Base-by-base conservation (phyloP, 495 filamentous ascomycete species). In the Penicillium dipodomyicola region DNA sequence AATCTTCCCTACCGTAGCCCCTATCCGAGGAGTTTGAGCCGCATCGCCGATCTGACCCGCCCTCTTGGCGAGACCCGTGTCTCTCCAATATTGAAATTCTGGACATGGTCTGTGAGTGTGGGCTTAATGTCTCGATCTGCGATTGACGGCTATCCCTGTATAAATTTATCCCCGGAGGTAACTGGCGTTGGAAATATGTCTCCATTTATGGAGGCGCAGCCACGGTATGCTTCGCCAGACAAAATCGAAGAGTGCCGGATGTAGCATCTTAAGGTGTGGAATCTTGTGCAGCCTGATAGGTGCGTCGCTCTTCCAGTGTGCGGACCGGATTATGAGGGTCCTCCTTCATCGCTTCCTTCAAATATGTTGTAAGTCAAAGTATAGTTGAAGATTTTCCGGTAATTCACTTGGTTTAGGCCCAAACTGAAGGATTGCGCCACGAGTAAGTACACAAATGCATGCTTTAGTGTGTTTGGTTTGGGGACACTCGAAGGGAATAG, bases 31-130 rank as follows among this genome's bases (percentile, higher is more conserved):
- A 32, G 0, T 81, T 67, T 91, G 88, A 0, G 87, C 87, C 11
- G 85, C 76, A 64, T 90, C 87, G 22, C 87, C 88, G 22, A 90
- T 80, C 15, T 87, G 25, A 85, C 83, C 9, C 82, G 74, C 4
- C 78, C 76, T 12, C 73, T 72, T 4, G 79, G 72, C 1, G 81
- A 86, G 22, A 84, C 76, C 77, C 86, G 84, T 84, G 43, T 89
- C 84, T 49, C 86, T 78, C 69, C 84, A 87, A 54, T 52, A 49
- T 46, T 45, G 17, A 59, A 39, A 3, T 17, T 11, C 3, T n/a
- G n/a, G 35, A 17, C 5, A 39, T 17, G 5, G 12, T 37, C 12
- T 12, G 10, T 33, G 11, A 12, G 2, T 30, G 11, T 33, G 12
- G 12, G 32, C 4, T 14, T 33, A 12, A 14, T 14, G 3, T 1